Base-by-base conservation (phyloP, 768 basidiomycete genomes). In the Leucosporidium creatinivorum region DNA sequence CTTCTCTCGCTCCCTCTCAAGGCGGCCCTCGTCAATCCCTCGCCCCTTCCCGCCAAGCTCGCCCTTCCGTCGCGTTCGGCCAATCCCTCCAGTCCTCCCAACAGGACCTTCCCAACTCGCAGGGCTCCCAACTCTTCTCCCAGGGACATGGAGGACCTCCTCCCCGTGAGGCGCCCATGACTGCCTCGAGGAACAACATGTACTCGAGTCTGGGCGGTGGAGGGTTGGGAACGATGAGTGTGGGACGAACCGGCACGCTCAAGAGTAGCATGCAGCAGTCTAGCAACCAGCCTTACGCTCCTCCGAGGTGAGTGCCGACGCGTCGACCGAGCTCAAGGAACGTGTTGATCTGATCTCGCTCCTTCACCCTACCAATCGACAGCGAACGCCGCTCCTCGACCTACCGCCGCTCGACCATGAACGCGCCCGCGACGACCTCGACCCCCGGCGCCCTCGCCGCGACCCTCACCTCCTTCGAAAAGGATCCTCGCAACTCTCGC, bases 351-450 rank as follows among this genome's bases (percentile, higher is more conserved):
- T 51, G 8, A 23, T 23, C 25, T 23, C 50, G 17, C 15, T 30
- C 33, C 17, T 18, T 23, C 18, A 23, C 26, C 13, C 0, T n/a
- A 4, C 7, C 5, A 7, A 9, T n/a, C 6, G 0, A 19, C 54
- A 70, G 69, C 17, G 70, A 72, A 18, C 63, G 70, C n/a, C 63
- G 70, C 26, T 58, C 57, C 13, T 72, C 67, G 48, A 66, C 65
- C 33, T 66, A 62, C 58, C 66, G 70, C 33, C 65, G 70, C 23
- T 63, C 61, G 18, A 71, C 70, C 18, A 28, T 72, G 21, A 31
- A 36, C 39, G 44, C 56, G 17, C 39, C 62, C 33, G 58, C 58
- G 18, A 66, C 58, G 19, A 63, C 67, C 39, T 18, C 21, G 25
- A 23, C 55, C 31, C 26, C 30, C 55, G 55, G 30, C 55, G 30